These are phyloP conservation scores for Priceomyces melissophilus DNA, from an alignment of 805 yeast genomes.

Conservation along the genomic window DNA sequence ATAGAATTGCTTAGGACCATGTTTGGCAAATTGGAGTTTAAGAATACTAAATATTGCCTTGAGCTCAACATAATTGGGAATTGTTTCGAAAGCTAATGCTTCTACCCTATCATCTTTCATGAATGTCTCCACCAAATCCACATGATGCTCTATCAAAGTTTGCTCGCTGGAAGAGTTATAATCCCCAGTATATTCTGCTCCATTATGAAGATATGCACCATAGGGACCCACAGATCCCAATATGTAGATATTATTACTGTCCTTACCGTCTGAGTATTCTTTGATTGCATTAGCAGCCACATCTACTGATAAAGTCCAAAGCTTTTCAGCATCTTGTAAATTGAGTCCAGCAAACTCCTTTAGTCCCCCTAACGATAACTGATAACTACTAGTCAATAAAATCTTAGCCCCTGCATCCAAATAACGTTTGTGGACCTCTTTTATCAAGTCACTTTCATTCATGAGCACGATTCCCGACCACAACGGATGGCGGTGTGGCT, in stretches of 20 bases:
- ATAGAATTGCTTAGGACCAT: slow-evolving; percentile 40
- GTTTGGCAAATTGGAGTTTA: slow-evolving; percentile 6
- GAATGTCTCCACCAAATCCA: slow-evolving; percentile 36
- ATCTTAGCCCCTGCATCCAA: slow-evolving; percentile 53
- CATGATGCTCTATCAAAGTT: slow-evolving; percentile 50
- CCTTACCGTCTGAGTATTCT: background rate
- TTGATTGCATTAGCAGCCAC: slow-evolving; percentile 19
- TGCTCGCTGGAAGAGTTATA: slow-evolving; percentile 41
- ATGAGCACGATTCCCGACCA: slow-evolving; percentile 62
- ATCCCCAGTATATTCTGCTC: slow-evolving; percentile 72
- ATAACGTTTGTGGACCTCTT: slow-evolving; percentile 49
- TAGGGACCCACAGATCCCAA: slow-evolving; percentile 76
- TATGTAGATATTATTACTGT: slow-evolving; percentile 20
- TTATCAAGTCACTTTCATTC: slow-evolving; percentile 40
- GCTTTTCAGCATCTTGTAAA: slow-evolving; percentile 11
- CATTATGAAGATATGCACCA: slow-evolving; percentile 66
- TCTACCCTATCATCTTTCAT: slow-evolving; percentile 44
- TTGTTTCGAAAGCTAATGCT: slow-evolving; percentile 65
- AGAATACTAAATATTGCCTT: slow-evolving; percentile 45
- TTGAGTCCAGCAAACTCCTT: slow-evolving; percentile 15
- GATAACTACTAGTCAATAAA: slow-evolving; percentile 58
- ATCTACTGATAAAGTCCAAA: slow-evolving; percentile 23
- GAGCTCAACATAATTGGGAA: slow-evolving; percentile 61
- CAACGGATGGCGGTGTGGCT: slow-evolving; percentile 37
- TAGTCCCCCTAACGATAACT: slow-evolving; percentile 47